Evolutionary conservation across 257 asterid genomes (phyloP).

Genomic region (Scutellaria barbata): DNA sequence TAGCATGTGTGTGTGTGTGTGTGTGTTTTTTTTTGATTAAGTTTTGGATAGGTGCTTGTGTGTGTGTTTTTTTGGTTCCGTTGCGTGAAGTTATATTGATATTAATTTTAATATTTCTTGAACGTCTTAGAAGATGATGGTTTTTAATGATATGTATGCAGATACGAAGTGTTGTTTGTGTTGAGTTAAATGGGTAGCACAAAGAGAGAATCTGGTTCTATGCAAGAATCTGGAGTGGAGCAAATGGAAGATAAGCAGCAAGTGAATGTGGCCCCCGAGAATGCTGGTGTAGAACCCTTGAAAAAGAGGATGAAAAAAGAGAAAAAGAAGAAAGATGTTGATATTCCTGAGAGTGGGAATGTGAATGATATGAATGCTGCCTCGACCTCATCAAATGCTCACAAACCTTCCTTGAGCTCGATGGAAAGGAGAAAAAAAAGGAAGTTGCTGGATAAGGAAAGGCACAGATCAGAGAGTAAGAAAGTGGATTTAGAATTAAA

Average conservation of each 20-base stretch:
- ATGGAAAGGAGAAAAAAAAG: constrained; percentile 79
- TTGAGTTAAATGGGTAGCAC: constrained; percentile 59
- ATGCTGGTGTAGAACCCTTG: constrained; percentile 44
- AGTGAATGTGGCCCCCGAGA: constrained; percentile 32
- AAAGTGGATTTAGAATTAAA: constrained; percentile 42
- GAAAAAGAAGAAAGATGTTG: constrained; percentile 50
- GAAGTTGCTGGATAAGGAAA: constrained; percentile 63
- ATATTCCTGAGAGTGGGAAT: constrained; percentile 34
- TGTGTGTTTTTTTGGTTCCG: not conserved
- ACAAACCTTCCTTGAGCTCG: constrained; percentile 44
- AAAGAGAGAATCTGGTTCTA: constrained; percentile 55
- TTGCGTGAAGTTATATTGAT: not conserved
- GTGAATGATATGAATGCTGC: constrained; percentile 41
- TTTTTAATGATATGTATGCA: constrained; percentile 10
- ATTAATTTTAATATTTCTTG: not conserved
- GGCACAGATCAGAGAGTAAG: constrained; percentile 44
- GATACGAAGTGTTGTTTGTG: constrained; percentile 18
- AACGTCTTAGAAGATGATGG: constrained; percentile 16
- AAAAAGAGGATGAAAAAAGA: constrained; percentile 63
- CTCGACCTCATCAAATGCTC: constrained; percentile 42
- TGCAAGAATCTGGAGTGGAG: constrained; percentile 42
- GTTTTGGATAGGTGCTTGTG: not conserved
- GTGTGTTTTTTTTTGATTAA: not conserved
- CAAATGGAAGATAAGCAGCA: constrained; percentile 22
- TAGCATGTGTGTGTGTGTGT: not conserved